phyloP scores from a whole-genome alignment of 2,329 filamentous ascomycete genomes.

The Colletotrichum sp. region DNA sequence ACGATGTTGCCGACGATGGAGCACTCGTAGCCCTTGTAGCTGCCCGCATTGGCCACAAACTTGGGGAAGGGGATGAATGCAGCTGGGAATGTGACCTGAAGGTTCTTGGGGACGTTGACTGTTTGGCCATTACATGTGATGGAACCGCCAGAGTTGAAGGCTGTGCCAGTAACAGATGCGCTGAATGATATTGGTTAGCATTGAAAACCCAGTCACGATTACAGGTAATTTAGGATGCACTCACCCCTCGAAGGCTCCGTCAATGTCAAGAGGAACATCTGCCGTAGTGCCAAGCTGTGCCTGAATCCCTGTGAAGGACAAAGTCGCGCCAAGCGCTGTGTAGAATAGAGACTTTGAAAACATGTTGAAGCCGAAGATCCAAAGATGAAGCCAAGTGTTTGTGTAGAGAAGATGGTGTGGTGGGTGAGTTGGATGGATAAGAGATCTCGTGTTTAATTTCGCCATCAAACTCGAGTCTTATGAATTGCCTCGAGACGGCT shows the following conservation, averaged over 20 bases:
- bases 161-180: not conserved
- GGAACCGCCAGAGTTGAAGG: slow-evolving; percentile 20
- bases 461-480: not conserved
- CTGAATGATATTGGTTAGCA: not conserved
- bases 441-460: not conserved
- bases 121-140: slow-evolving; percentile 20
- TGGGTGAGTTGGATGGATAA: not conserved
- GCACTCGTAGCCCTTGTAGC: slow-evolving; percentile 14
- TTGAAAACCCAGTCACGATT: accelerated
- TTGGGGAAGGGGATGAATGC: slow-evolving; percentile 22
- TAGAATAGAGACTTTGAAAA: not conserved
- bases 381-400: no score
- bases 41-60: slow-evolving; percentile 11
- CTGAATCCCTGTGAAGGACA: not conserved
- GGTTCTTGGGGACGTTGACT: slow-evolving; percentile 22
- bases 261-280: slow-evolving; percentile 14
- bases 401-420: not conserved
- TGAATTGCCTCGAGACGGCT: not conserved
- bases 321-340: not conserved
- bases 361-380: not conserved
- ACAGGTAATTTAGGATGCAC: not conserved
- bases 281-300: not conserved
- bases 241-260: slow-evolving; percentile 17
- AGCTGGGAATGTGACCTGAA: slow-evolving; percentile 22
- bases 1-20: slow-evolving; percentile 42